These are phyloP conservation scores for Trichosporon inkin DNA, from an alignment of 1,284 basidiomycete species.

Conservation along the genomic window DNA sequence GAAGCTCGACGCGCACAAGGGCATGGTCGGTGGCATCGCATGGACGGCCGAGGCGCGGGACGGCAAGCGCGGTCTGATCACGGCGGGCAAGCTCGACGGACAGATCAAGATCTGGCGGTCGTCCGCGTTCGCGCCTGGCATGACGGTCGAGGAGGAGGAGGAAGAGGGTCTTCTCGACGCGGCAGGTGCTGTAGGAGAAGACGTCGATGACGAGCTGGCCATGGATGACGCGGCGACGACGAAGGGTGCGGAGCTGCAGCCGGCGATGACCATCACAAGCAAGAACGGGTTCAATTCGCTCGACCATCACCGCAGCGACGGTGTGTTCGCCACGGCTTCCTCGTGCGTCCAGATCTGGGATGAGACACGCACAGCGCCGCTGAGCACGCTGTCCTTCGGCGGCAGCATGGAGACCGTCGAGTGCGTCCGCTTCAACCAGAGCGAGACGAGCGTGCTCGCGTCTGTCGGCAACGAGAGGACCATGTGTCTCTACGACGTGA, in stretches of 20 bases:
- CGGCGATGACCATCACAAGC: constrained; percentile 69
- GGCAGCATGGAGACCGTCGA: constrained; percentile 81
- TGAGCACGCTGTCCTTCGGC: constrained; percentile 77
- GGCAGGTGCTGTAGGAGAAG: constrained; percentile 45
- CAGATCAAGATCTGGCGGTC: constrained; percentile 86
- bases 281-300: constrained; percentile 89
- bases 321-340: constrained; percentile 89
- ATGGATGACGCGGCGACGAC: constrained; percentile 43
- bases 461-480: constrained; percentile 91
- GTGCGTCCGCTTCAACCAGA: constrained; percentile 85
- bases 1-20: constrained; percentile 78
- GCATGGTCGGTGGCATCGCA: constrained; percentile 74
- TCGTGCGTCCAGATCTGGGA: constrained; percentile 96
- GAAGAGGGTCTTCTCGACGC: constrained; percentile 41
- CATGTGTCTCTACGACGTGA: constrained; percentile 91
- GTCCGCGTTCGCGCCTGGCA: constrained; percentile 43
- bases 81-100: constrained; percentile 80
- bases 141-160: constrained; percentile 43
- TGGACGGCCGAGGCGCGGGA: constrained; percentile 49
- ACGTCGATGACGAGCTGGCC: constrained; percentile 44
- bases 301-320: constrained; percentile 84
- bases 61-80: constrained; percentile 67
- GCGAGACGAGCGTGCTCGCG: constrained; percentile 87
- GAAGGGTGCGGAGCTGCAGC: constrained; percentile 50
- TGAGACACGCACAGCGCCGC: constrained; percentile 74